phyloP scores from a whole-genome alignment of 2,329 filamentous ascomycete genomes.

The Corynespora cassiicola region DNA sequence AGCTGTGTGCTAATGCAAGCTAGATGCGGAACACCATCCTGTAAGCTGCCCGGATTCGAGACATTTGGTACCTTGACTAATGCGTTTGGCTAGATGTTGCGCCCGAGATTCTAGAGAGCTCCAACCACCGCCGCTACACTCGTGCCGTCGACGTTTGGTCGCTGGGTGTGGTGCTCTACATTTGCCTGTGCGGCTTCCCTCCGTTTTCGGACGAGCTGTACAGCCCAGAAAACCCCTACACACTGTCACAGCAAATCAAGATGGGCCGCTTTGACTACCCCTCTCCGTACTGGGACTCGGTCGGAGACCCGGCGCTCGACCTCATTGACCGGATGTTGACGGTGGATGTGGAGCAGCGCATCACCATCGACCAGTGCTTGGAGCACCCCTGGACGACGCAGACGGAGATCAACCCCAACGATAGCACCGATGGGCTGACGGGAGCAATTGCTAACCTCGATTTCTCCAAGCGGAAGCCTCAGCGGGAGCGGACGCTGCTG shows the following conservation, averaged over 20 bases:
- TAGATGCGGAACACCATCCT: conserved; percentile 89
- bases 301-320: conserved; percentile 86
- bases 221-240: conserved; percentile 81
- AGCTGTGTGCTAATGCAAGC: conserved; percentile 25
- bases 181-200: conserved; percentile 94
- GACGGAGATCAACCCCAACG: conserved; percentile 63
- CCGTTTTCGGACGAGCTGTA: conserved; percentile 96
- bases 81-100: conserved; percentile 74
- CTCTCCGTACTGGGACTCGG: conserved; percentile 92
- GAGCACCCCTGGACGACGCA: conserved; percentile 87
- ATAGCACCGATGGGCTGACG: conserved; percentile 91
- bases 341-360: conserved; percentile 82
- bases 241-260: conserved; percentile 87
- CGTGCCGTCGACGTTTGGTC: conserved; percentile 97
- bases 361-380: conserved; percentile 88
- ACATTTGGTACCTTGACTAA: conserved; percentile 20
- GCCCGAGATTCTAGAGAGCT: conserved; percentile 88
- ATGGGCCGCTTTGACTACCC: conserved; percentile 91
- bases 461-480: conserved; percentile 80
- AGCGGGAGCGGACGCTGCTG: conserved; percentile 84
- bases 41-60: conserved; percentile 49
- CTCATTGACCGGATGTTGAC: conserved; percentile 95
- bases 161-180: conserved; percentile 95
- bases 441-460: conserved; percentile 84
- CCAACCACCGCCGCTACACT: conserved; percentile 84